A percentile compares a stretch with the other conserved stretches of the same genome.
These are phyloP conservation scores for Solanum chmielewskii DNA, from an alignment of 257 asterid genomes.

Conservation along the genomic window DNA sequence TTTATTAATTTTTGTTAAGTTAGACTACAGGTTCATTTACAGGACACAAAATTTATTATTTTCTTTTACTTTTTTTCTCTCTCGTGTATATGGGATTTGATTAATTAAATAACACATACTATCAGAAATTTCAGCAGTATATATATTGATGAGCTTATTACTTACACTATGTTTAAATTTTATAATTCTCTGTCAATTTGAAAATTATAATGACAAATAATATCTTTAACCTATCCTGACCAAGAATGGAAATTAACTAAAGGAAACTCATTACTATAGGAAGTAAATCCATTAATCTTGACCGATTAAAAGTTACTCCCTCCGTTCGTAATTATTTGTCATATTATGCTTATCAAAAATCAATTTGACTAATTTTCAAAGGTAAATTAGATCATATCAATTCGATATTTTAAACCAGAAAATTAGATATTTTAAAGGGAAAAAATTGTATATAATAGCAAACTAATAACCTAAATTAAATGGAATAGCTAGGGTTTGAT, in stretches of 20 bases:
- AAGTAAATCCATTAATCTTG: neutral
- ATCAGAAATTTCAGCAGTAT: neutral
- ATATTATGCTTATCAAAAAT: too few relatives aligned
- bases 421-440: too few relatives aligned
- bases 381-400: too few relatives aligned
- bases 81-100: neutral
- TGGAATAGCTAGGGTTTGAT: too few relatives aligned
- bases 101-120: neutral
- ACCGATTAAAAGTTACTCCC: neutral
- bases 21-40: neutral
- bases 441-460: too few relatives aligned
- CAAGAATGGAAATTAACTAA: neutral
- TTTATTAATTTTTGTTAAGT: neutral
- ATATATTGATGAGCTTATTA: neutral
- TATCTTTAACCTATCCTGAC: neutral
- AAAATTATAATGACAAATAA: neutral
- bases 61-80: neutral
- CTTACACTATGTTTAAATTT: neutral
- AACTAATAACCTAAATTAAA: too few relatives aligned
- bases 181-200: neutral
- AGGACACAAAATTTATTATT: neutral
- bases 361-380: too few relatives aligned
- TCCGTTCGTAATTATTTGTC: too few relatives aligned
- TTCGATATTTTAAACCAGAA: too few relatives aligned
- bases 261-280: neutral